Conservation (phyloP, 495 filamentous ascomycete species). For the Aspergillus olivimuriae region DNA sequence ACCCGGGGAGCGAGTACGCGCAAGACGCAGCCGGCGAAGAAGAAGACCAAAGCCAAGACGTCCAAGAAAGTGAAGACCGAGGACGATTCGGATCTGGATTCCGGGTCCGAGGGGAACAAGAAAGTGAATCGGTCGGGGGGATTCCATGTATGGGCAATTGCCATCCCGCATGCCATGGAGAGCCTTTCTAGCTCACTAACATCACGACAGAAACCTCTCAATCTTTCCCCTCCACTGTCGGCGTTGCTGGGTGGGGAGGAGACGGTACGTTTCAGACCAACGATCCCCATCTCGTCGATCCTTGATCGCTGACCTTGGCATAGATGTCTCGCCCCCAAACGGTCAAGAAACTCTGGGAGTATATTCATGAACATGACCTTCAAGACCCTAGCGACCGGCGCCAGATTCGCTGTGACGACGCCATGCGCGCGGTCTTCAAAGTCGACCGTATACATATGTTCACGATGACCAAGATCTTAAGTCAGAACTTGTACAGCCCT, state of each 20-base stretch:
- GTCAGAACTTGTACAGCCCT: slow-evolving; percentile 57
- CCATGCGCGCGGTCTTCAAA: slow-evolving; percentile 85
- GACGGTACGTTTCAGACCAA: slow-evolving; percentile 38
- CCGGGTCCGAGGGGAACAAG: slow-evolving; percentile 55
- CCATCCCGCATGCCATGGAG: too few species aligned
- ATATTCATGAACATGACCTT: slow-evolving; percentile 79
- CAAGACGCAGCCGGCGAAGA: slow-evolving; percentile 52
- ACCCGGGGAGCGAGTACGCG: slow-evolving; percentile 60
- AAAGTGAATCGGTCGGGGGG: slow-evolving; percentile 58
- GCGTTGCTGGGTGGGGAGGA: slow-evolving; percentile 55
- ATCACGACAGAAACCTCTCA: slow-evolving; percentile 57
- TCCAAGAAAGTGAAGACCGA: slow-evolving; percentile 67
- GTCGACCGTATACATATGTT: slow-evolving; percentile 94
- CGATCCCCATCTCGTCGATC: not conserved
- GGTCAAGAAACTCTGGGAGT: slow-evolving; percentile 91
- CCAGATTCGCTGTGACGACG: slow-evolving; percentile 87
- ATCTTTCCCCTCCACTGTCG: slow-evolving; percentile 59
- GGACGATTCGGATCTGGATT: slow-evolving; percentile 71
- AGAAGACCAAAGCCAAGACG: slow-evolving; percentile 68
- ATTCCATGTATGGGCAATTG: slow-evolving; percentile 59
- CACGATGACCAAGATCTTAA: slow-evolving; percentile 85
- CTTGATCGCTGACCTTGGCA: slow-evolving; percentile 5
- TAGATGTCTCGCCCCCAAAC: slow-evolving; percentile 89
- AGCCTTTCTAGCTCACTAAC: too few species aligned
- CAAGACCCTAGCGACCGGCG: slow-evolving; percentile 89